Conservation (phyloP, 2,329 filamentous ascomycete genomes). For the Dactylellina leptospora region DNA sequence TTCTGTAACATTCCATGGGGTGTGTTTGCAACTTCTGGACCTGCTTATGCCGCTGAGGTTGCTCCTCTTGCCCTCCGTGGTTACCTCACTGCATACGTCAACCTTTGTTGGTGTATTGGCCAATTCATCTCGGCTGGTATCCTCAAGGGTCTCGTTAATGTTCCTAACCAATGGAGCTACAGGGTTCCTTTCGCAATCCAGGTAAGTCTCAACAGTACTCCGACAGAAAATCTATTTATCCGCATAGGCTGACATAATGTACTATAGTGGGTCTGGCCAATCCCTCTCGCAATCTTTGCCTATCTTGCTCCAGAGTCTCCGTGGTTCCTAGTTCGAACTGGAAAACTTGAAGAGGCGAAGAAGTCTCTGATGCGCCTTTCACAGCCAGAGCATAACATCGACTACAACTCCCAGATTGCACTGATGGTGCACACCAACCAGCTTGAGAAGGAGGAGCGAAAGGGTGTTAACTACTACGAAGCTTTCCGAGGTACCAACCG, state of each 20-base stretch:
- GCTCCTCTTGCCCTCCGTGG: slow-evolving; percentile 76
- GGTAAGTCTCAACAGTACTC: slow-evolving; percentile 7
- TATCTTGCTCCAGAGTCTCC: slow-evolving; percentile 73
- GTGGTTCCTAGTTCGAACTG: slow-evolving; percentile 75
- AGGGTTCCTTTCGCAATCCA: slow-evolving; percentile 60
- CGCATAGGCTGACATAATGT: background rate
- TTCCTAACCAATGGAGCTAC: slow-evolving; percentile 59
- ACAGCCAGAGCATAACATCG: slow-evolving; percentile 74
- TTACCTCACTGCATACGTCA: slow-evolving; percentile 77
- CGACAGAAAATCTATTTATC: slow-evolving; percentile 29
- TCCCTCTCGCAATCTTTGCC: slow-evolving; percentile 71
- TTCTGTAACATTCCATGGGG: slow-evolving; percentile 66
- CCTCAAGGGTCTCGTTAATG: slow-evolving; percentile 60
- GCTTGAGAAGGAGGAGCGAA: slow-evolving; percentile 70
- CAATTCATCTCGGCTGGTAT: slow-evolving; percentile 63
- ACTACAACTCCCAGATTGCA: slow-evolving; percentile 83
- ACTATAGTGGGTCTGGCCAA: slow-evolving; percentile 81
- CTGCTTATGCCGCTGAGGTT: slow-evolving; percentile 66
- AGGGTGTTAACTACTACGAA: slow-evolving; percentile 73
- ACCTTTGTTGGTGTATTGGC: slow-evolving; percentile 73
- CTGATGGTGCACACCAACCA: slow-evolving; percentile 94
- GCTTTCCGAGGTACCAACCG: slow-evolving; percentile 83
- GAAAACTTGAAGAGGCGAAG: slow-evolving; percentile 72
- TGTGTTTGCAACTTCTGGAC: slow-evolving; percentile 63
- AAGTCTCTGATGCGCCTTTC: slow-evolving; percentile 72